A percentile compares a stretch with the other conserved stretches of the same genome.
These are phyloP conservation scores for Pugionium cornutum DNA, from an alignment of 345 rosid genomes.

Conservation along the genomic window DNA sequence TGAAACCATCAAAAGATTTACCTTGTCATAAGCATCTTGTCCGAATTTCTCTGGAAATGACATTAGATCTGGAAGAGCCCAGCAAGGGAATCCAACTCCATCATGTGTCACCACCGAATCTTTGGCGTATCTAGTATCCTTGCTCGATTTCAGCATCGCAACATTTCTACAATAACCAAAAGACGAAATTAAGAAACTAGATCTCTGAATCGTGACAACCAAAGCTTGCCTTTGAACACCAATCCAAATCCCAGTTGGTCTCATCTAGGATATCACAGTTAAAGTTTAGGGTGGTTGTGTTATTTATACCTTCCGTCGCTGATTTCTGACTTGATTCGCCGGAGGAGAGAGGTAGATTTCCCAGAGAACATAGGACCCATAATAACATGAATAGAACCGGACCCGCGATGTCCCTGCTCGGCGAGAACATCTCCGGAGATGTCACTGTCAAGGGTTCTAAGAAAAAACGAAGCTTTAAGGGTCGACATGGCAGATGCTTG, in stretches of 20 bases:
- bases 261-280: too few species aligned
- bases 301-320: conserved; percentile 54
- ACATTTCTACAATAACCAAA: conserved; percentile 49
- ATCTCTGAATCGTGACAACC: neutral
- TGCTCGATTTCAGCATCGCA: conserved; percentile 78
- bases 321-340: conserved; percentile 68
- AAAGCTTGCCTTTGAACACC: too few species aligned
- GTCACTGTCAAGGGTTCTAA: conserved; percentile 23
- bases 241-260: too few species aligned
- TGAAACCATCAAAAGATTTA: neutral
- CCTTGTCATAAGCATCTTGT: conserved; percentile 64
- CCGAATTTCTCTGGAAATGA: conserved; percentile 58
- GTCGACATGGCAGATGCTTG: conserved; percentile 44
- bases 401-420: conserved; percentile 15
- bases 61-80: conserved; percentile 74
- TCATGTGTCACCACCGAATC: conserved; percentile 86
- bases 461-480: conserved; percentile 41
- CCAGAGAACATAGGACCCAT: conserved; percentile 94
- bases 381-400: conserved; percentile 83
- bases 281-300: too few species aligned
- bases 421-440: neutral
- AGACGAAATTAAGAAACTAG: neutral
- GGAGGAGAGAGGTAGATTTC: conserved; percentile 90
- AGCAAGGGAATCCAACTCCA: conserved; percentile 75
- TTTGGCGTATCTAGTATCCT: conserved; percentile 68